Conservation (phyloP, 148 eudicot species). For the Cornus suecica region DNA sequence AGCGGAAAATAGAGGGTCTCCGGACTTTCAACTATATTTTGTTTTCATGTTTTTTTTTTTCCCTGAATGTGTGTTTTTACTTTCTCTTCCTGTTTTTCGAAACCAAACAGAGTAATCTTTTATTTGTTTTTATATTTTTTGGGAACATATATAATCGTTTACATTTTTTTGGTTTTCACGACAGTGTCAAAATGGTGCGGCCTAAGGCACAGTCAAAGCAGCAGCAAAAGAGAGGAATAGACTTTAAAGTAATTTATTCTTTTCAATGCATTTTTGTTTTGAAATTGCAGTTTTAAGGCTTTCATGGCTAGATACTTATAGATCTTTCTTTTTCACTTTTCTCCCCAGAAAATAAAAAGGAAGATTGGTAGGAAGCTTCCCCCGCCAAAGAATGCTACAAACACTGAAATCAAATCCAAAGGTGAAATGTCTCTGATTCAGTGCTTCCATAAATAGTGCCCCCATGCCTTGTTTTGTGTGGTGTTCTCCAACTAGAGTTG, state of each 20-base stretch:
- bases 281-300: background rate
- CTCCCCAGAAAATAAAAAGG: constrained; percentile 70
- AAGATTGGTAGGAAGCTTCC: constrained; percentile 89
- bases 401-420: constrained; percentile 80
- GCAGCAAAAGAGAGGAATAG: constrained; percentile 52
- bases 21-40: background rate
- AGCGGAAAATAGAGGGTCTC: background rate
- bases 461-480: too few relatives aligned
- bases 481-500: too few relatives aligned
- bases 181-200: constrained; percentile 39
- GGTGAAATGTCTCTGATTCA: constrained; percentile 31
- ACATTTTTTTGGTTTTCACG: background rate
- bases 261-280: background rate
- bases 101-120: background rate
- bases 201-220: constrained; percentile 52
- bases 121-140: background rate
- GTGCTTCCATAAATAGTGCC: too few relatives aligned
- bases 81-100: background rate
- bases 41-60: too few relatives aligned
- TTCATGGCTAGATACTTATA: background rate
- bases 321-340: background rate
- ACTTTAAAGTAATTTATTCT: constrained; percentile 49
- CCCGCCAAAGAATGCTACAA: constrained; percentile 79
- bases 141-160: background rate
- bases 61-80: background rate